Evolutionary conservation across 2,329 filamentous ascomycete genomes (phyloP), one percentile per base, ranked within the genome.

Genomic region (Emericellopsis atlantica): DNA sequence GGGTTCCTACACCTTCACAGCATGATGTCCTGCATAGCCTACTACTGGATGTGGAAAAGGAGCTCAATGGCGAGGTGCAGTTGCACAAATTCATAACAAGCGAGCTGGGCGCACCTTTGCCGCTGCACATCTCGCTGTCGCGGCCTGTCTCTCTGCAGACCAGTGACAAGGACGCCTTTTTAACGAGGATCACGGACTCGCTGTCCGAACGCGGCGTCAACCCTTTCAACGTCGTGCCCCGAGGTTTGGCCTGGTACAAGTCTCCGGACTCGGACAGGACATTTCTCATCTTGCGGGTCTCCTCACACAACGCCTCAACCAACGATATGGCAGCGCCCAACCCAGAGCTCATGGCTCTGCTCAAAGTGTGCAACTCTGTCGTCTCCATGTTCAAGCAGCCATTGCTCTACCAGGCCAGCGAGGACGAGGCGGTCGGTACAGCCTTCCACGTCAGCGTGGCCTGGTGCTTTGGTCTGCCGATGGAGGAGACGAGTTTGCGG

Each of bases 121-220:
- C 90, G 4, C 70, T 98, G 37, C 92, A 98, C 60, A 79, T 98
- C 53, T 95, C 88, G 49, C 72, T 98, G 6, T 96, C 92, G 7
- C 74, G 86, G 6, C 83, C 92, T 0, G 65, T 96, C 39, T 72
- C 79, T 11, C 74, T 98, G 26, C 66, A 68, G 37, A 88, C 84
- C 0, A 69, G 79, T n/a, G 70, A 81, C 47, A 86, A 85, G 49
- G 76, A 81, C 23, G 50, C 48, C 0, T 95, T 95, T 54, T 64
- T 83, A 5, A 60, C 71, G 5, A 58, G 60, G 0, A 56, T 94
- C 5, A 56, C 62, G 31, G 54, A 58, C 1, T 51, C 60, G 8
- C 49, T 82, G 4, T 34, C 37, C 3, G 41, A 42, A 2, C 49
- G 52, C 32, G 44, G 57, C 42, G 43, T 53, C 12, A 37, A 37